A percentile compares a stretch with the other conserved stretches of the same genome.
phyloP scores from a whole-genome alignment of 2,329 filamentous ascomycete genomes.

The Fusarium sp. region DNA sequence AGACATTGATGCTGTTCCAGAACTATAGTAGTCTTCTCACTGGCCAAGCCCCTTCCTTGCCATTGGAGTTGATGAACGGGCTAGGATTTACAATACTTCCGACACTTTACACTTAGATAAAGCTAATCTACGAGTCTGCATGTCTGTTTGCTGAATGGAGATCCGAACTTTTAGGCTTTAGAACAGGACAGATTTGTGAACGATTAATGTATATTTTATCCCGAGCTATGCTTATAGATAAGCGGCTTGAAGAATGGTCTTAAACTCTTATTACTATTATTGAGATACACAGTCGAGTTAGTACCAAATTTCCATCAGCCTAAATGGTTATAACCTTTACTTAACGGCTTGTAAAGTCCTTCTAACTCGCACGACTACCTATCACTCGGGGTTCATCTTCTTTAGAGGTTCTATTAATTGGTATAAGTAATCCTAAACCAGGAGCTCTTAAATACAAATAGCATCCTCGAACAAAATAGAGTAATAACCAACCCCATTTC shows the following conservation, averaged over 20 bases:
- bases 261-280: background rate
- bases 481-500: background rate
- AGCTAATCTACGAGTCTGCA: background rate
- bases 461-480: background rate
- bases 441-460: background rate
- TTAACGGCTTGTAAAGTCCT: background rate
- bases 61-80: background rate
- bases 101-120: background rate
- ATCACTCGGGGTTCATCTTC: background rate
- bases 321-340: background rate
- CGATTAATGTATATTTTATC: background rate
- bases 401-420: conserved; percentile 1
- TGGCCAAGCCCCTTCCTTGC: background rate
- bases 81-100: background rate
- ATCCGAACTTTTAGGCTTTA: background rate
- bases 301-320: background rate
- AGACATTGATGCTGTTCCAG: background rate
- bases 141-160: conserved; percentile 1
- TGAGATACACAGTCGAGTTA: background rate
- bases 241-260: background rate
- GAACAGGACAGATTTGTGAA: background rate
- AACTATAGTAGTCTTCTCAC: background rate
- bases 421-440: background rate
- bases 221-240: background rate
- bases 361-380: background rate